Evolutionary conservation across 306 rosid species (phyloP).

Genomic region (Cyamopsis tetragonoloba): DNA sequence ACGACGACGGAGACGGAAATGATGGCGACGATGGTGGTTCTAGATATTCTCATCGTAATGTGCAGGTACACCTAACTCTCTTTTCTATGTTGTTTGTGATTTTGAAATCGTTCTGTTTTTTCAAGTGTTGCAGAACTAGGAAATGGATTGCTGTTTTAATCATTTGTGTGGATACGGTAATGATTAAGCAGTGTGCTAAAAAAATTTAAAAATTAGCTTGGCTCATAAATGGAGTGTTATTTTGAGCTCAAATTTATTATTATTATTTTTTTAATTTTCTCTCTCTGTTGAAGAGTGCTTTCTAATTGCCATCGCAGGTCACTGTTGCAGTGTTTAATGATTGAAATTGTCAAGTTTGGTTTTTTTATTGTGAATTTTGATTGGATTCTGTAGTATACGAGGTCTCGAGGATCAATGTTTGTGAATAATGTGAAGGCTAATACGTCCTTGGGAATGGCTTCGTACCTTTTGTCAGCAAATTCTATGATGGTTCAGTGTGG

Average conservation of each 20-base stretch:
- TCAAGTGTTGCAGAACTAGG: background rate
- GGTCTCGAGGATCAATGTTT: constrained; percentile 34
- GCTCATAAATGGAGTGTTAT: background rate
- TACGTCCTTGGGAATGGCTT: constrained; percentile 26
- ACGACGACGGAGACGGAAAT: background rate
- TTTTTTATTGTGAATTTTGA: constrained; percentile 16
- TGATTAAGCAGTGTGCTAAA: background rate
- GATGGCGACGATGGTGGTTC: constrained; percentile 15
- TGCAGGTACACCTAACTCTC: background rate
- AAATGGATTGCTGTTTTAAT: background rate
- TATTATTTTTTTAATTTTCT: background rate
- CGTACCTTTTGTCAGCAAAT: constrained; percentile 29
- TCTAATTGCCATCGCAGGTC: background rate
- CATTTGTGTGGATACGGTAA: background rate
- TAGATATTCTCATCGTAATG: constrained; percentile 30
- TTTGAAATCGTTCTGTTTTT: background rate
- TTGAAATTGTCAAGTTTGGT: background rate
- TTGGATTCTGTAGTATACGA: constrained; percentile 40
- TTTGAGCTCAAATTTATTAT: background rate
- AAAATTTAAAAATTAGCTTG: background rate
- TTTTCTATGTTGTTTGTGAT: background rate
- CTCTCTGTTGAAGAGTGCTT: background rate
- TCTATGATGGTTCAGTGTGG: constrained; percentile 26
- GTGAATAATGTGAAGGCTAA: constrained; percentile 32
- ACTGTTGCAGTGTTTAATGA: constrained; percentile 4